Conservation (phyloP, 805 yeast species). For the Naumovozyma baii region DNA sequence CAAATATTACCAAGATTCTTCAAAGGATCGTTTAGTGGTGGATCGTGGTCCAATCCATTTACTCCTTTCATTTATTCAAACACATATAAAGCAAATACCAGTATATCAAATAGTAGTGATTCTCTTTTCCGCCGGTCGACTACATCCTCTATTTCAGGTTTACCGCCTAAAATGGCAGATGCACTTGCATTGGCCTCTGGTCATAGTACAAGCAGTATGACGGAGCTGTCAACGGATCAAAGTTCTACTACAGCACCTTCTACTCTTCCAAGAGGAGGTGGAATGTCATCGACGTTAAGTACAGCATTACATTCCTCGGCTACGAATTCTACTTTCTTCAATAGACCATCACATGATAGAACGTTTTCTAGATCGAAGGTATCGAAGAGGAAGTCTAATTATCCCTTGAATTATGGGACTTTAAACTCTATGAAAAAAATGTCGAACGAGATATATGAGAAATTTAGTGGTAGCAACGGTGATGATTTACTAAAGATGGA, state of each 20-base stretch:
- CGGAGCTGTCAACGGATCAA: neutral
- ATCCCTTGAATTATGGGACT: constrained; percentile 23
- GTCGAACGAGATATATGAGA: constrained; percentile 16
- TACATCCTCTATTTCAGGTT: constrained; percentile 3
- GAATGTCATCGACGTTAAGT: neutral
- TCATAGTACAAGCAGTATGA: constrained; percentile 4
- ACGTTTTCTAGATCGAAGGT: constrained; percentile 14
- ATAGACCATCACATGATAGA: constrained; percentile 11
- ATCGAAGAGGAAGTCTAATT: constrained; percentile 12
- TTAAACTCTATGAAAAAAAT: constrained; percentile 17
- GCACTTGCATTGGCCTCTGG: constrained; percentile 20
- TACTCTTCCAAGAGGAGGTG: neutral
- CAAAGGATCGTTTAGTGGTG: constrained; percentile 59
- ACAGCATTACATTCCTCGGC: neutral
- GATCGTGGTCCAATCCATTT: constrained; percentile 70
- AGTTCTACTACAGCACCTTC: neutral
- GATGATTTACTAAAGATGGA: constrained; percentile 7
- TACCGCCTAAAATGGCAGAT: constrained; percentile 18
- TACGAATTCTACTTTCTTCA: constrained; percentile 3
- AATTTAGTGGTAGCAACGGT: constrained; percentile 8
- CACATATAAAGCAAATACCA: constrained; percentile 3
- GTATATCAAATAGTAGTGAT: neutral
- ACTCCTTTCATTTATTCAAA: constrained; percentile 24
- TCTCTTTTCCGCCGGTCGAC: neutral
- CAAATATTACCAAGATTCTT: constrained; percentile 63